A percentile compares a stretch with the other conserved stretches of the same genome.
Conservation (phyloP, 139 green algal species). For the Micractinium conductrix region DNA sequence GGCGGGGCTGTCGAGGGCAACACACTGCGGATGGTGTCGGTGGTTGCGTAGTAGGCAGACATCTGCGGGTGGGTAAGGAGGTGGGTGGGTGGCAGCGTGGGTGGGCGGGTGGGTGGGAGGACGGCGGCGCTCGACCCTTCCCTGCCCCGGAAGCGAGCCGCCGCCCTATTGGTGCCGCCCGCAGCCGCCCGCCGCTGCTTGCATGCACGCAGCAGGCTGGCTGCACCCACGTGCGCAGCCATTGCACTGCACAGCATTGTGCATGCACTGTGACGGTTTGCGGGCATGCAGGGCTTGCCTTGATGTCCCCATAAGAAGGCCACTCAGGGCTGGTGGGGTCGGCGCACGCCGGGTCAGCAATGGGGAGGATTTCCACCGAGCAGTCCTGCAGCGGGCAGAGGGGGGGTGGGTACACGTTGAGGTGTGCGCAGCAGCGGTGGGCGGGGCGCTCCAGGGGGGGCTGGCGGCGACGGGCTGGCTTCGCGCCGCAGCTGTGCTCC, state of each 20-base stretch:
- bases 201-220: too few species aligned
- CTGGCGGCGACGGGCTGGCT: neutral
- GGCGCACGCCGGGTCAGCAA: neutral
- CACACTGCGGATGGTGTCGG: too few species aligned
- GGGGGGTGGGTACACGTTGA: neutral
- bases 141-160: neutral
- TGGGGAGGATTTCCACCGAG: neutral
- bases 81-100: too few species aligned
- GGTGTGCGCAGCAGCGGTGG: too few species aligned
- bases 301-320: neutral
- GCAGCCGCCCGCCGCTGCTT: too few species aligned
- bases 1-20: too few species aligned
- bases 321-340: neutral
- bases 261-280: neutral
- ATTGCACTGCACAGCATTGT: neutral
- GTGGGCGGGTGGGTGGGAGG: too few species aligned
- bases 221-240: neutral
- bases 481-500: neutral
- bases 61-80: too few species aligned
- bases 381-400: neutral
- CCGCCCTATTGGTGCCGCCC: neutral
- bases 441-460: too few species aligned
- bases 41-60: too few species aligned
- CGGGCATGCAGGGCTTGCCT: neutral
- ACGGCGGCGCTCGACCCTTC: neutral